Percentiles rank a stretch among this genome's conserved stretches.
phyloP scores from a whole-genome alignment of 495 filamentous ascomycete species.

The Aspergillus bertholletiae region DNA sequence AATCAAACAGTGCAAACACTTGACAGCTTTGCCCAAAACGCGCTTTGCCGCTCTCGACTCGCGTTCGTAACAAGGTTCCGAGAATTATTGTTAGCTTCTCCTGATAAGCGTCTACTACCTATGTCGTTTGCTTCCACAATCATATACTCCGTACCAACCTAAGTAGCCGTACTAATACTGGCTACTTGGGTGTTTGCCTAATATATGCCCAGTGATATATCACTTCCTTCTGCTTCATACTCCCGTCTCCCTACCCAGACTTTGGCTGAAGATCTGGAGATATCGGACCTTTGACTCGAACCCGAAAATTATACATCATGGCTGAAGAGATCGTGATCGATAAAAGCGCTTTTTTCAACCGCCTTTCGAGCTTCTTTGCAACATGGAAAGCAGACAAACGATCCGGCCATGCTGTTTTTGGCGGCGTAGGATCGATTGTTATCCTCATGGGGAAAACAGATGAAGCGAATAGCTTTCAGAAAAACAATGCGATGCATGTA shows the following conservation, averaged over 20 bases:
- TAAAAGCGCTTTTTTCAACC: constrained; percentile 85
- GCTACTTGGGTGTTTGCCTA: neutral
- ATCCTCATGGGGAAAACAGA: constrained; percentile 93
- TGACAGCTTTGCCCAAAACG: neutral
- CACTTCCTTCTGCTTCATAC: neutral
- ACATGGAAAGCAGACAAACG: constrained; percentile 97
- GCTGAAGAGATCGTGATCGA: constrained; percentile 82
- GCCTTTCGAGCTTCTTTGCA: constrained; percentile 76
- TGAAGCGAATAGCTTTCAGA: constrained; percentile 76
- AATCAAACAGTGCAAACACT: neutral
- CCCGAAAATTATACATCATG: constrained; percentile 28
- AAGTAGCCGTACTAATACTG: neutral
- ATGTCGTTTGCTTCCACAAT: neutral
- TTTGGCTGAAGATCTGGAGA: neutral
- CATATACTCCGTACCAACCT: neutral
- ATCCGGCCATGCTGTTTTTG: constrained; percentile 68
- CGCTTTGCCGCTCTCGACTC: neutral
- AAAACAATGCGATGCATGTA: constrained; percentile 95
- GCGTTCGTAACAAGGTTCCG: neutral
- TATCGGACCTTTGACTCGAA: neutral
- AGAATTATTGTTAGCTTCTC: neutral
- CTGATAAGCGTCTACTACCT: neutral
- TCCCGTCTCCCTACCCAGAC: neutral
- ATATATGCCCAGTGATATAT: neutral
- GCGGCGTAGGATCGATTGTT: constrained; percentile 78